phyloP scores from a whole-genome alignment of 1,284 basidiomycete genomes.

The Heliocybe sulcata region DNA sequence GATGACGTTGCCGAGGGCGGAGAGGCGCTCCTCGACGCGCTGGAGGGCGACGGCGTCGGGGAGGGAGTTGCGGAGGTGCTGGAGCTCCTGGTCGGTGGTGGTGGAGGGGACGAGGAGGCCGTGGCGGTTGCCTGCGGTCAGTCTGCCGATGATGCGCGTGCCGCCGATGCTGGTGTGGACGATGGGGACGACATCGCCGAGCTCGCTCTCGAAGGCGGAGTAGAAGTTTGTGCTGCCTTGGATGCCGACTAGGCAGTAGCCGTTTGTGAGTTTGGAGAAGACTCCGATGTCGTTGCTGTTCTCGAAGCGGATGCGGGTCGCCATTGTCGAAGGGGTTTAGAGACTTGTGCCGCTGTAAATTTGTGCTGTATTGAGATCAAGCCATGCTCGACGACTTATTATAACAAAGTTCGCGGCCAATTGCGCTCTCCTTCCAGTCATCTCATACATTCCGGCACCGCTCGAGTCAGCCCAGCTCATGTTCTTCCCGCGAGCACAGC shows the following conservation, averaged over 20 bases:
- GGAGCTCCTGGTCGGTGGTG: constrained; percentile 97
- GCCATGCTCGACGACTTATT: background rate
- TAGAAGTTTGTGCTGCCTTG: constrained; percentile 98
- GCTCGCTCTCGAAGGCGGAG: constrained; percentile 93
- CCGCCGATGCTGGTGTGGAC: constrained; percentile 96
- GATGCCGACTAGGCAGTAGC: constrained; percentile 88
- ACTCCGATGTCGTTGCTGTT: constrained; percentile 96
- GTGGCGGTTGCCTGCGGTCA: constrained; percentile 93
- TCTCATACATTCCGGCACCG: constrained; percentile 4
- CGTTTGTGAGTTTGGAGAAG: constrained; percentile 93
- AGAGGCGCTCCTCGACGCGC: constrained; percentile 93
- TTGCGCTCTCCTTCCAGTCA: background rate
- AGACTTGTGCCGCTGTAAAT: too few species aligned
- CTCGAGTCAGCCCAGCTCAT: constrained; percentile 8
- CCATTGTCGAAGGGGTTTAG: constrained; percentile 40
- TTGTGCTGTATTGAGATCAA: too few species aligned
- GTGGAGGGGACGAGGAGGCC: constrained; percentile 94
- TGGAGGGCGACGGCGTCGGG: constrained; percentile 92
- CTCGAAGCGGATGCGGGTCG: constrained; percentile 88
- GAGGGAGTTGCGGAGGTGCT: constrained; percentile 95
- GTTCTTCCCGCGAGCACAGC: background rate
- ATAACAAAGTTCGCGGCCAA: background rate
- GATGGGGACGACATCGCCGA: constrained; percentile 92
- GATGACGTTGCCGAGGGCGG: constrained; percentile 97
- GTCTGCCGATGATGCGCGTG: constrained; percentile 88